phyloP scores from a whole-genome alignment of 192 early-diverging fungal genomes.

The Coemansia sp. region DNA sequence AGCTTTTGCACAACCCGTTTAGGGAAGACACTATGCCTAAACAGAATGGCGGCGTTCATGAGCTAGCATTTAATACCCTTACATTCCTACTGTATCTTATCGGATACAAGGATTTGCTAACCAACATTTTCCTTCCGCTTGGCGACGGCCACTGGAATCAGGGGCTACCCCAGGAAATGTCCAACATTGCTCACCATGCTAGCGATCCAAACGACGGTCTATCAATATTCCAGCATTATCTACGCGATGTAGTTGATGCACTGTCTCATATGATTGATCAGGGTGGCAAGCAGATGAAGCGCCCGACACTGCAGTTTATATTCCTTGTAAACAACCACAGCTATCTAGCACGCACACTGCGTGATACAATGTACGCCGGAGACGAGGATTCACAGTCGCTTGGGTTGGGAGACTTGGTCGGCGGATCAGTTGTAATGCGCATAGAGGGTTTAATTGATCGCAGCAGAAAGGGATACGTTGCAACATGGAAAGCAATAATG shows the following conservation, averaged over 20 bases:
- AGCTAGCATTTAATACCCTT: constrained; percentile 43
- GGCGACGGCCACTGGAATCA: constrained; percentile 51
- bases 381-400: constrained; percentile 46
- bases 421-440: constrained; percentile 37
- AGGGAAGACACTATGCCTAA: constrained; percentile 44
- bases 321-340: constrained; percentile 51
- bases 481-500: constrained; percentile 49
- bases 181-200: constrained; percentile 31
- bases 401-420: constrained; percentile 47
- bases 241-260: constrained; percentile 47
- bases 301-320: constrained; percentile 43
- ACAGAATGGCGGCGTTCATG: constrained; percentile 48
- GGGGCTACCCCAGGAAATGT: constrained; percentile 16
- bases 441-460: constrained; percentile 45
- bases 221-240: constrained; percentile 52
- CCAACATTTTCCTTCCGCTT: constrained; percentile 40
- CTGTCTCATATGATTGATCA: constrained; percentile 37
- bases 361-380: constrained; percentile 45
- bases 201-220: constrained; percentile 50
- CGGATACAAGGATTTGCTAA: constrained; percentile 46
- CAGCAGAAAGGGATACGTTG: constrained; percentile 45
- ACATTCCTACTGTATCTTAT: constrained; percentile 45
- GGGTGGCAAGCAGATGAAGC: constrained; percentile 52
- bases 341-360: constrained; percentile 40
- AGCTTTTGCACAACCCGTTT: constrained; percentile 35